Base-by-base conservation (phyloP, 768 basidiomycete genomes). In the Lactarius hengduanensis region DNA sequence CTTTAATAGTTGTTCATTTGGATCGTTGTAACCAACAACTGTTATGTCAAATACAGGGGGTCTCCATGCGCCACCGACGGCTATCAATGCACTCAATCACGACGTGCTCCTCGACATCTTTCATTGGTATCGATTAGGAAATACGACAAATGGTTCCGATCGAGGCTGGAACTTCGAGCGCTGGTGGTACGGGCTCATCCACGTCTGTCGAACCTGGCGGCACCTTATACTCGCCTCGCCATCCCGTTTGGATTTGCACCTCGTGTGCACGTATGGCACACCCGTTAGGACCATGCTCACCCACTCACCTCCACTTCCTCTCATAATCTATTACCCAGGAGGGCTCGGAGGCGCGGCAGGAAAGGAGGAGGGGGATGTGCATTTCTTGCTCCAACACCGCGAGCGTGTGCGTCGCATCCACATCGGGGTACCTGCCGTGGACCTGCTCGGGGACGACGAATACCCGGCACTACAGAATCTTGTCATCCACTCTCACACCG, bases 381-480 rank as follows among this genome's bases (percentile, higher is more conserved):
- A 4, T 11, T 40, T 57, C 43, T 43, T 45, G 1, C 57, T 58
- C 22, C 45, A 16, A 18, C 26, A 58, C 28, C 34, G 63, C 16
- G 63, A 50, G 4, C 63, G 63, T 18, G 63, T 64, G 6, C 45
- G 45, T 40, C 57, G 57, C 26, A 28, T 64, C 34, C 56, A 57
- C 36, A 22, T 64, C 20, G 43, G 10, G 1, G 18, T 20, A 22
- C 22, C 43, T 3, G 10, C 34, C 8, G 3, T 15, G 1, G 45
- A 47, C 4, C 57, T 63, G 57, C 22, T 64, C 47, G 18, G 4
- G 63, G 53, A 64, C 36, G 57, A 36, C 11, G 57, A 64, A 28
- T 58, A 47, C 38, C 63, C 57, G 22, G 8, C 15, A 22, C 20
- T 62, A 9, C 57, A 38, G 32, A 18, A 8, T n/a, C 57, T 64